Base-by-base conservation (phyloP, 192 early-diverging fungal species). In the Cladochytrium replicatum region DNA sequence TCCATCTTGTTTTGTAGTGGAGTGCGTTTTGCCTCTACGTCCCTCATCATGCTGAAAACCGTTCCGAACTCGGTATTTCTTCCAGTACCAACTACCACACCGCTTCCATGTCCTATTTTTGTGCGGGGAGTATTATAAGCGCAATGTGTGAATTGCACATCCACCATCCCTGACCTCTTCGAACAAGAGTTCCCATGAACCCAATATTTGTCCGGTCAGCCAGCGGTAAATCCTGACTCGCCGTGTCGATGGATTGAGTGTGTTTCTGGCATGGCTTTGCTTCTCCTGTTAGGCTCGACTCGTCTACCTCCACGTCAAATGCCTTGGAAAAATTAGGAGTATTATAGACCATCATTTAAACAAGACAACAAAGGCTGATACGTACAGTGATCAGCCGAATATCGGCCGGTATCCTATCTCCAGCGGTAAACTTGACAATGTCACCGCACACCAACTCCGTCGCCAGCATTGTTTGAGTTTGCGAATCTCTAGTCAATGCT, bases 1-100 rank as follows among this genome's bases (percentile, higher is more conserved):
- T 92, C 87, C 92, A 98, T 98, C 52, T 88, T 91, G 31, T 77
- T 50, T 58, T 98, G 94, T 46, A 98, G 61, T 11, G 94, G 92
- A 1, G 94, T 98, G n/a, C 13, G 8, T 9, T 51, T 4, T 8
- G 22, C 3, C 32, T 32, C 23, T 34, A 85, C 88, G 46, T 93
- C 91, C 63, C 86, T 84, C 83, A 96, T 85, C 84, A 96, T 84
- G 4, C 71, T 73, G 63, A 93, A 91, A 32, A 98, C 91, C 29
- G 76, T 68, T n/a, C 92, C 94, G 72, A 94, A 90, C 65, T 96
- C 94, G 1, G 92, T 98, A 19, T 84, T 63, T 31, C 83, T 82
- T 13, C 87, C 90, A 1, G 76, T 98, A 6, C 83, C 88, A 58
- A 96, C 78, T 1, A 96, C 92, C 44, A 98, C 78, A 39, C 91